Conservation (phyloP, 768 basidiomycete species). For the Lactarius psammicola region DNA sequence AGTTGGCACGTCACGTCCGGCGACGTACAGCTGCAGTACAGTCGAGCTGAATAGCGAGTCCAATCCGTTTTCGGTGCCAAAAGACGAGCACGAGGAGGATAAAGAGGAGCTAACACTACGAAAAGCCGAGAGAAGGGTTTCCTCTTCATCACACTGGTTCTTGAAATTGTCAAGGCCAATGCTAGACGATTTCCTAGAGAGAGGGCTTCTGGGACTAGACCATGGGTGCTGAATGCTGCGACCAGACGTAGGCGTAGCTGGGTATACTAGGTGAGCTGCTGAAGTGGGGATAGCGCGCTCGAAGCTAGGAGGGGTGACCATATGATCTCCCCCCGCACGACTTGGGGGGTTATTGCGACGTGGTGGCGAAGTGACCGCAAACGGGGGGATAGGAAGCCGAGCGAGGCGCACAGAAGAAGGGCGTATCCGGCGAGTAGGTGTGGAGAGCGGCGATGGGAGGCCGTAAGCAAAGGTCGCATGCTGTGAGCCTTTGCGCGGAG, state of each 20-base stretch:
- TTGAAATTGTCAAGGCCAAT: not conserved
- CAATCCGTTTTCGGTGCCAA: not conserved
- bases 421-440: not conserved
- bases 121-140: not conserved
- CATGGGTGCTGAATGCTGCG: not conserved
- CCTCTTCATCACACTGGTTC: not conserved
- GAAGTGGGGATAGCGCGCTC: not conserved
- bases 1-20: not conserved
- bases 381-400: not conserved
- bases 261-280: not conserved
- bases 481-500: not conserved
- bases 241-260: not conserved
- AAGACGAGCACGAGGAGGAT: not conserved
- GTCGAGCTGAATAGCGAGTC: not conserved
- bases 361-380: not conserved
- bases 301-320: not conserved
- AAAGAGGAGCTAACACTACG: not conserved
- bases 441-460: not conserved
- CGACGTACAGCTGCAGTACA: not conserved
- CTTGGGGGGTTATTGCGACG: not conserved
- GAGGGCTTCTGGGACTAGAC: not conserved
- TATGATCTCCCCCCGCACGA: not conserved
- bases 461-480: not conserved
- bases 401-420: conserved; percentile 1
- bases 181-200: not conserved